phyloP scores from a whole-genome alignment of 805 yeast species.

The Suhomyces kilbournensis region DNA sequence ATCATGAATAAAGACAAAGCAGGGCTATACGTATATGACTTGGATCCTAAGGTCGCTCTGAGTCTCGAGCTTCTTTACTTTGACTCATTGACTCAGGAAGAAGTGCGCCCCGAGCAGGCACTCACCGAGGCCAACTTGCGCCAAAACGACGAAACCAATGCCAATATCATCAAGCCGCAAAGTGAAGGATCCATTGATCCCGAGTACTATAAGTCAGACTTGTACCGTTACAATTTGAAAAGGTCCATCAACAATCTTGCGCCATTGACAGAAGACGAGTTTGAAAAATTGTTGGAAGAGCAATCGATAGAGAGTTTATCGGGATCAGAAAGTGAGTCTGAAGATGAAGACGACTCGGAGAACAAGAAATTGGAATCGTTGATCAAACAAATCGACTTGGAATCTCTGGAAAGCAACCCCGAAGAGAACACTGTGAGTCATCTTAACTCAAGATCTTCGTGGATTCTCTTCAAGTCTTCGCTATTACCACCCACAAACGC shows the following conservation, averaged over 20 bases:
- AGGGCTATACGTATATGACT: conserved; percentile 50
- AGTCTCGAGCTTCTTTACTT: conserved; percentile 54
- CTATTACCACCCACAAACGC: conserved; percentile 45
- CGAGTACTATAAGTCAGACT: conserved; percentile 51
- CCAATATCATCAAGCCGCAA: background rate
- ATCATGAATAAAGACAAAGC: conserved; percentile 5
- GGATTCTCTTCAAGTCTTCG: conserved; percentile 52
- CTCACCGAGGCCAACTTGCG: background rate
- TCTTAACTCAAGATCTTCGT: conserved; percentile 70
- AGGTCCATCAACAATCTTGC: conserved; percentile 45
- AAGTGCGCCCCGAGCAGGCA: background rate
- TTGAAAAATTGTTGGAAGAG: conserved; percentile 51
- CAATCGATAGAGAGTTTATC: conserved; percentile 56
- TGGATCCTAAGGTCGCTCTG: conserved; percentile 37
- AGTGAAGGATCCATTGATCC: conserved; percentile 4
- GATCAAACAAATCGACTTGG: conserved; percentile 20
- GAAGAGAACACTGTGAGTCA: conserved; percentile 44
- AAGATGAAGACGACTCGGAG: conserved; percentile 24
- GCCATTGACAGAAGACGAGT: conserved; percentile 53
- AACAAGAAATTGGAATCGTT: conserved; percentile 18
- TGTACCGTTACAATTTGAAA: conserved; percentile 58
- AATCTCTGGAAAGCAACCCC: background rate
- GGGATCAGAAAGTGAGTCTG: conserved; percentile 44
- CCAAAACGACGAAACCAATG: background rate
- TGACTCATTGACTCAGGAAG: conserved; percentile 41